A percentile compares a stretch with the other conserved stretches of the same genome.
Conservation (phyloP, 805 yeast species). For the Saccharomycopsis capsularis region DNA sequence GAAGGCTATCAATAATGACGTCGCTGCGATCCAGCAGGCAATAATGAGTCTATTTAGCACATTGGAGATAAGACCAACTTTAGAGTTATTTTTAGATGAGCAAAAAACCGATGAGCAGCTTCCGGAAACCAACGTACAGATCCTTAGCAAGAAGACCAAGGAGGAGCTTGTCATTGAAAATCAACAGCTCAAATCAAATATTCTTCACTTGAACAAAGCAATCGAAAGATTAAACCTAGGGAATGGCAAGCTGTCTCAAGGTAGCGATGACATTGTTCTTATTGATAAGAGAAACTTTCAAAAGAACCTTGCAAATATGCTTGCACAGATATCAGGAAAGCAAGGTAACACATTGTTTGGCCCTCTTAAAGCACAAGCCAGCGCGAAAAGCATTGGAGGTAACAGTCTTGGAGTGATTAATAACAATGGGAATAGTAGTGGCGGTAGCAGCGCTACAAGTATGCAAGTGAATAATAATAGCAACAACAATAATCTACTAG, state of each 20-base stretch:
- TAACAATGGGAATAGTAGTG: neutral
- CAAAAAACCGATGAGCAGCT: too few relatives aligned
- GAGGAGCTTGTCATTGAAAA: constrained; percentile 19
- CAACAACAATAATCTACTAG: neutral
- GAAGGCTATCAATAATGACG: neutral
- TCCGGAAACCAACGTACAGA: neutral
- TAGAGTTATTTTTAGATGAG: neutral
- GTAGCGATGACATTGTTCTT: constrained; percentile 10
- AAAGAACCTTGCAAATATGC: neutral
- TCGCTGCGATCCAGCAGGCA: neutral
- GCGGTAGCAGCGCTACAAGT: neutral
- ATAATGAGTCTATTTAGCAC: constrained; percentile 6
- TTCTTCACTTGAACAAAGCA: constrained; percentile 6
- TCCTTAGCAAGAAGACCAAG: constrained; percentile 11
- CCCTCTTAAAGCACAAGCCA: too few relatives aligned
- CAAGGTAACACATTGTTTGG: neutral
- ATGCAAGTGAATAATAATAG: neutral
- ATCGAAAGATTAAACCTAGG: constrained; percentile 6
- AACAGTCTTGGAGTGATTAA: neutral
- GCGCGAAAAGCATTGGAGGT: too few relatives aligned
- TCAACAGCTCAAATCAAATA: constrained; percentile 13
- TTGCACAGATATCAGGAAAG: neutral
- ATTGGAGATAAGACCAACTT: constrained; percentile 3
- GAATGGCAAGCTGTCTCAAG: neutral
- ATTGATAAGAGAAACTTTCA: constrained; percentile 15